phyloP scores from a whole-genome alignment of 768 basidiomycete genomes.

The Amylocystis lapponica region DNA sequence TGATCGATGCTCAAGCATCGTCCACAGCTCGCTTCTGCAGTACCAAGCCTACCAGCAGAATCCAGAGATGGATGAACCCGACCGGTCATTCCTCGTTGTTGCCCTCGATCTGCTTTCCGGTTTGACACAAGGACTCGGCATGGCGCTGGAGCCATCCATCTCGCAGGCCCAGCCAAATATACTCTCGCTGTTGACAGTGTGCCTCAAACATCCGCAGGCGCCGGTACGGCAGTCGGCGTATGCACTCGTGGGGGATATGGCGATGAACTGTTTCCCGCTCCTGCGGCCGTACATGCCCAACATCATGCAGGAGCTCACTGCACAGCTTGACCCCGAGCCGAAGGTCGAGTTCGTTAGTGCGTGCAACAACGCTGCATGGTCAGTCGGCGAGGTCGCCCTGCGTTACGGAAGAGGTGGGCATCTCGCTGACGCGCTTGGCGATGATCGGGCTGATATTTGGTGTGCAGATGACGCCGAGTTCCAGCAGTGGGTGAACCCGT shows the following conservation, averaged over 20 bases:
- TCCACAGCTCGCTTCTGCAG: constrained; percentile 74
- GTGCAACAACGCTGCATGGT: constrained; percentile 99
- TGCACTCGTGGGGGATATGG: constrained; percentile 96
- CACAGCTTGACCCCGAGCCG: constrained; percentile 89
- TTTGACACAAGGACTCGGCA: constrained; percentile 88
- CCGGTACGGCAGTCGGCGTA: constrained; percentile 95
- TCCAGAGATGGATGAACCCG: constrained; percentile 89
- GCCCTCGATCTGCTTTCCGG: constrained; percentile 96
- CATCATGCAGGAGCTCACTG: constrained; percentile 85
- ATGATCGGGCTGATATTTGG: constrained; percentile 5
- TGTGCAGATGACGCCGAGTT: constrained; percentile 81
- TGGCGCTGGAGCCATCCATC: constrained; percentile 70
- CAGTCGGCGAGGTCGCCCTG: constrained; percentile 96
- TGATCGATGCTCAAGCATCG: constrained; percentile 83
- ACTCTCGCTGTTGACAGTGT: constrained; percentile 75
- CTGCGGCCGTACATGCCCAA: constrained; percentile 81
- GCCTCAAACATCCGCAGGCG: constrained; percentile 93
- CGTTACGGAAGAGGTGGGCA: constrained; percentile 76
- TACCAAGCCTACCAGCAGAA: constrained; percentile 88
- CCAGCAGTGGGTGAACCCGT: constrained; percentile 83
- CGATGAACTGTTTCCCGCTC: constrained; percentile 89
- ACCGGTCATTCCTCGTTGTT: constrained; percentile 95
- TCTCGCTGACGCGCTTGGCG: too few species aligned
- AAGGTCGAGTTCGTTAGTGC: constrained; percentile 93
- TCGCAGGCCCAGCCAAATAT: constrained; percentile 66